phyloP scores from a whole-genome alignment of 129 eudicot genomes.

The Lonicera japonica region DNA sequence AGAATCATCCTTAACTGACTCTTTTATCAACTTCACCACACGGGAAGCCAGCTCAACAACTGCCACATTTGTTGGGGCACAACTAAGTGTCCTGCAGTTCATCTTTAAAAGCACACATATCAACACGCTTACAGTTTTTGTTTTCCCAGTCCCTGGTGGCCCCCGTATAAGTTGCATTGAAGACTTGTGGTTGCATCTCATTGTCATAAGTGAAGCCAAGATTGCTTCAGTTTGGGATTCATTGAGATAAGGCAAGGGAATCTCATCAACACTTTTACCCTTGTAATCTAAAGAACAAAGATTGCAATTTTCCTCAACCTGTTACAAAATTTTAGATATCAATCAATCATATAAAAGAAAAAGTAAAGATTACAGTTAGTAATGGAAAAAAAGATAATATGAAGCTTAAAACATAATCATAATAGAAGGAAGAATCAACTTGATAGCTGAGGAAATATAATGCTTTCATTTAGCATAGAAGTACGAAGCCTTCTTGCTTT shows the following conservation, averaged over 20 bases:
- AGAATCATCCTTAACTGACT: not conserved
- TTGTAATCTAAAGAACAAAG: slow-evolving; percentile 13
- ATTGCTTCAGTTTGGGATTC: slow-evolving; percentile 49
- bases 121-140: slow-evolving; percentile 47
- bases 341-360: too few relatives aligned
- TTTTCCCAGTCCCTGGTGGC: slow-evolving; percentile 79
- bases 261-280: slow-evolving; percentile 6
- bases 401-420: too few relatives aligned
- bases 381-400: too few relatives aligned
- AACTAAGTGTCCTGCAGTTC: slow-evolving; percentile 47
- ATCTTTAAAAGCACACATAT: slow-evolving; percentile 29
- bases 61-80: slow-evolving; percentile 72
- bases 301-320: slow-evolving; percentile 39
- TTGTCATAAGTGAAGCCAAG: slow-evolving; percentile 21
- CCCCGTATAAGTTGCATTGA: slow-evolving; percentile 69
- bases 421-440: not conserved
- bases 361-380: too few relatives aligned
- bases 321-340: slow-evolving; percentile 6
- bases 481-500: too few relatives aligned
- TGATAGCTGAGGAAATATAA: not conserved
- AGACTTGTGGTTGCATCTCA: slow-evolving; percentile 42
- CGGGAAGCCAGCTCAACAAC: slow-evolving; percentile 50
- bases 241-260: slow-evolving; percentile 30
- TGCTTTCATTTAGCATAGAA: too few relatives aligned
- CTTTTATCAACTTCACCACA: slow-evolving; percentile 25